Evolutionary conservation across 768 basidiomycete genomes (phyloP).

Genomic region (Serendipita indica): DNA sequence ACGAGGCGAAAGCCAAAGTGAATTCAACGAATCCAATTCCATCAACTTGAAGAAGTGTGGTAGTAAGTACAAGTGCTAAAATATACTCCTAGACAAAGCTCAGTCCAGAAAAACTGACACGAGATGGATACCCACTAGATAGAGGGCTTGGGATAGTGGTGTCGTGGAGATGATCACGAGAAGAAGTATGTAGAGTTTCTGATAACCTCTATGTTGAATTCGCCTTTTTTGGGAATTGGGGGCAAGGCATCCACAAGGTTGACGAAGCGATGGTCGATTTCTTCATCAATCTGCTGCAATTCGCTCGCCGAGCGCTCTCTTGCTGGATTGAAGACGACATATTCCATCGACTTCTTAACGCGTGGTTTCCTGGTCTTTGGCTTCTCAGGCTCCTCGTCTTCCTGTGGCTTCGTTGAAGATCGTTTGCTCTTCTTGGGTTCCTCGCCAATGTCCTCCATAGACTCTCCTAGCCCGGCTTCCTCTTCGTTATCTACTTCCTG

Average conservation of each 20-base stretch:
- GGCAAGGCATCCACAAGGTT: constrained; percentile 62
- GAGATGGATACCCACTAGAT: neutral
- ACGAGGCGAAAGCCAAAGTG: no score
- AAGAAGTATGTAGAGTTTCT: constrained; percentile 84
- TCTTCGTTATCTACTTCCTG: constrained; percentile 17
- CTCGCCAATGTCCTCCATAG: constrained; percentile 12
- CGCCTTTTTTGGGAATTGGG: constrained; percentile 68
- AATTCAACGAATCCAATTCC: neutral
- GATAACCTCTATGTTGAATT: constrained; percentile 71
- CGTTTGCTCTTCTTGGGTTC: constrained; percentile 8
- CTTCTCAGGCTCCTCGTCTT: neutral
- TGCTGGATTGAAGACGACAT: neutral
- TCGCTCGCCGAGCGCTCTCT: neutral
- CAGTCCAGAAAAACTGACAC: neutral
- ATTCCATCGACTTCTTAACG: neutral
- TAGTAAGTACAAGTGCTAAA: neutral
- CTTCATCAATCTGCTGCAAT: constrained; percentile 13
- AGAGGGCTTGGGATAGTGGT: no score
- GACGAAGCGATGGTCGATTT: constrained; percentile 35
- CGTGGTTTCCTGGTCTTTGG: neutral
- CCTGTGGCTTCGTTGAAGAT: constrained; percentile 7
- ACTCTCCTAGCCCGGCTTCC: constrained; percentile 5
- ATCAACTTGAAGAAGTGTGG: neutral
- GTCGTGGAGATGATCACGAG: no score
- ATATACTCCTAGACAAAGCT: neutral